Base-by-base conservation (phyloP, 179 eudicot genomes). In the Beta lomatogona region DNA sequence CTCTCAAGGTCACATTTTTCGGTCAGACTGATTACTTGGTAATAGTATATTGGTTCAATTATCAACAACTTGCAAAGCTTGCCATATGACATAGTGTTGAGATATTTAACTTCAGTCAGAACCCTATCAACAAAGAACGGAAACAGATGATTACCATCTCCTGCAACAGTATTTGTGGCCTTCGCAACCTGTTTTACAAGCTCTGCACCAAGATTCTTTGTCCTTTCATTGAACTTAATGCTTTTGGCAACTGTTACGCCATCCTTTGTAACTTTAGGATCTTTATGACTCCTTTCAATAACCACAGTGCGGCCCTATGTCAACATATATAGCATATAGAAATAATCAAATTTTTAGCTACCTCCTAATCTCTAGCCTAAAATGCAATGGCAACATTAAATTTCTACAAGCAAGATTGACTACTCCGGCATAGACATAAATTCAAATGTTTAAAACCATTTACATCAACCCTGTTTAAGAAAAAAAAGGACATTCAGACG, bases 181-280 rank as follows among this genome's bases (percentile, higher is more conserved):
- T 85, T 90, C 15, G 99, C 99, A 71, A 96, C 99, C 88, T 96
- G 95, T 83, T 94, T 96, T 78, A 96, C 98, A 77, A 96, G 96
- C 76, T 88, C 90, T 55, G 98, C 98, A 65, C 99, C 99, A 54
- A 94, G 86, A 88, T 94, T 93, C 88, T 96, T 94, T 57, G 86
- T 87, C 82, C 88, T 91, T n/a, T 94, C 89, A 36, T 79, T 79
- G 87, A 96, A 96, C 58, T 81, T 85, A 71, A 94, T 90, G 89
- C 98, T 92, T 89, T 93, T 94, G 83, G 98, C 99, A 55, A 96
- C 99, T 64, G 97, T 96, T 45, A 94, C 99, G 57, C 99, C 99
- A 80, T 96, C 99, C 87, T 96, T 96, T 60, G 99, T 96, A 63
- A 96, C 93, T 88, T 92, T 94, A 25, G 98, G 98, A 75, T 64